Conservation (phyloP, 2,329 filamentous ascomycete species). For the Fusarium scirpi region DNA sequence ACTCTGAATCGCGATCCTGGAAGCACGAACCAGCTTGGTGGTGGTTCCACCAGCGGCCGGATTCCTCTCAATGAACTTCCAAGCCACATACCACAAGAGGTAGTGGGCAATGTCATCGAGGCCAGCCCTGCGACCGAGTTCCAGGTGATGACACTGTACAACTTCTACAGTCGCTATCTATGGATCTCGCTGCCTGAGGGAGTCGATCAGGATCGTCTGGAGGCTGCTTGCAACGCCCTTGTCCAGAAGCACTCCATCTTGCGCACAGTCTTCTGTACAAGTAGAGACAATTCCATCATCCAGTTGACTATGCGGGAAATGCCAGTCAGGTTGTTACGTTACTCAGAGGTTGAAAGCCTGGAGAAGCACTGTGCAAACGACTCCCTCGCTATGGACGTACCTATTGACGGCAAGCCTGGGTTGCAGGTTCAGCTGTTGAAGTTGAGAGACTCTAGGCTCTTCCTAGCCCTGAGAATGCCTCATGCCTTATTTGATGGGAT, state of each 20-base stretch:
- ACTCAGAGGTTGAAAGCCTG: not conserved
- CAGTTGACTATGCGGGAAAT: not conserved
- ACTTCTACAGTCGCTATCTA: constrained; percentile 5
- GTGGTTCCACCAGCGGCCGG: not conserved
- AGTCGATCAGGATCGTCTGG: not conserved
- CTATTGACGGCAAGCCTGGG: not conserved
- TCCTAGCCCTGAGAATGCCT: not conserved
- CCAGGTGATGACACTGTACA: constrained; percentile 2
- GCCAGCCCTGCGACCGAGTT: not conserved
- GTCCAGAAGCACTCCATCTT: constrained; percentile 10
- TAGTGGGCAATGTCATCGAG: not conserved
- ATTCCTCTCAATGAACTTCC: not conserved
- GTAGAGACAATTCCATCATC: not conserved
- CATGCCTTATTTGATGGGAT: constrained; percentile 11
- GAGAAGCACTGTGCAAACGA: not conserved
- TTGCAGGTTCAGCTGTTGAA: not conserved
- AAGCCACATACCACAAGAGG: not conserved
- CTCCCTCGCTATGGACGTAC: not conserved
- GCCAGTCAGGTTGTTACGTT: not conserved
- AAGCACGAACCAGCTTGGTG: accelerated
- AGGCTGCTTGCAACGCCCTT: not conserved
- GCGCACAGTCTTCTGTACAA: constrained; percentile 3
- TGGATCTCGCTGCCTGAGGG: not conserved
- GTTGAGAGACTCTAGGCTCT: not conserved
- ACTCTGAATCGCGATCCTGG: accelerated